phyloP scores from a whole-genome alignment of 352 stramenopile species.

The Globisporangium emineosum region DNA sequence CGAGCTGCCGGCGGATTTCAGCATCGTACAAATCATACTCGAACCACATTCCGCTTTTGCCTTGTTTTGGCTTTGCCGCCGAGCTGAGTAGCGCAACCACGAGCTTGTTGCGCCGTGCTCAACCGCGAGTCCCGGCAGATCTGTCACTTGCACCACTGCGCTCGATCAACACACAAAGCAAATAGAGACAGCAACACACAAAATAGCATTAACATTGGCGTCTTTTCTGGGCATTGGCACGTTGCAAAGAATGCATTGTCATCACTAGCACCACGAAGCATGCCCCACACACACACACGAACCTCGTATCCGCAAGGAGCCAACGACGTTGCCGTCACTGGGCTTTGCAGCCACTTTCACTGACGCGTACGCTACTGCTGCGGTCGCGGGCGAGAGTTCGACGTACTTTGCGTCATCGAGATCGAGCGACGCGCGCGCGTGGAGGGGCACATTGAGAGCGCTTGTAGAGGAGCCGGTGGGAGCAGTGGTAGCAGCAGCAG shows the following conservation, averaged over 20 bases:
- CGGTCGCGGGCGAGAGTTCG: slow-evolving; percentile 44
- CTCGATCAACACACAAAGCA: neutral
- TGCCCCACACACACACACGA: slow-evolving; percentile 7
- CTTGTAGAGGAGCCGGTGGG: slow-evolving; percentile 15
- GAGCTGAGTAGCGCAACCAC: slow-evolving; percentile 45
- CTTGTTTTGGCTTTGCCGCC: slow-evolving; percentile 23
- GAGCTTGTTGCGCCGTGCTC: slow-evolving; percentile 26
- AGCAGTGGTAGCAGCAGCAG: neutral
- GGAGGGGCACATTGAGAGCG: neutral
- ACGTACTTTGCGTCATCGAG: slow-evolving; percentile 12
- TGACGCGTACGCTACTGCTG: slow-evolving; percentile 46
- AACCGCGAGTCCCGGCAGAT: slow-evolving; percentile 34
- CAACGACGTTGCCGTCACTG: slow-evolving; percentile 36
- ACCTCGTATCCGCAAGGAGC: slow-evolving; percentile 61
- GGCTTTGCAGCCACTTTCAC: slow-evolving; percentile 45
- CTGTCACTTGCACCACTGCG: slow-evolving; percentile 47
- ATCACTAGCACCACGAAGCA: neutral
- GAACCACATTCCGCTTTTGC: slow-evolving; percentile 22
- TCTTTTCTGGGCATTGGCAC: neutral
- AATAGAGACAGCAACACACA: neutral
- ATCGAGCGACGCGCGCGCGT: neutral
- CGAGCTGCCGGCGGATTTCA: slow-evolving; percentile 27
- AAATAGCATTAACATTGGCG: neutral
- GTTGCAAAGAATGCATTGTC: neutral
- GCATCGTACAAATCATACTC: slow-evolving; percentile 50